Evolutionary conservation across 257 asterid species (phyloP).

Genomic region (Fraxinus quadrangulata): DNA sequence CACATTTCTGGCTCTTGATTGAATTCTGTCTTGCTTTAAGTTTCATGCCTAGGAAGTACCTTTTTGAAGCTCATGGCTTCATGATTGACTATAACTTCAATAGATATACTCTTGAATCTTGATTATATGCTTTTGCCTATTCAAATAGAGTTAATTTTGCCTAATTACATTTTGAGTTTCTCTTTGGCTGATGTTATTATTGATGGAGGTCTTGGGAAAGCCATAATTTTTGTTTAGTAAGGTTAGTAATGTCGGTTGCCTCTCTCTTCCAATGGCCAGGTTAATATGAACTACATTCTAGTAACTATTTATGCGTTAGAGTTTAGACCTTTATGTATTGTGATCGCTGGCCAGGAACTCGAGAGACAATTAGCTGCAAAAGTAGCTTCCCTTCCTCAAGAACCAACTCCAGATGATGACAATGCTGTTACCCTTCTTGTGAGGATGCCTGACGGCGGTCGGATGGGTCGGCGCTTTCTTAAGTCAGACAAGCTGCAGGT

Average conservation of each 20-base stretch:
- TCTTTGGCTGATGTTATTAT: slow-evolving; percentile 17
- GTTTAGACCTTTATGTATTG: not conserved
- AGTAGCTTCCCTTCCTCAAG: slow-evolving; percentile 92
- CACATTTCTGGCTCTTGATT: not conserved
- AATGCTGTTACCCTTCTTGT: slow-evolving; percentile 87
- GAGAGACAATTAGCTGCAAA: slow-evolving; percentile 86
- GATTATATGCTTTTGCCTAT: not conserved
- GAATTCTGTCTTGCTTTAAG: not conserved
- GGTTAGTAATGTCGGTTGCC: not conserved
- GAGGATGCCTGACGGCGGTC: slow-evolving; percentile 94
- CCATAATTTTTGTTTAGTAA: not conserved
- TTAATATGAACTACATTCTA: not conserved
- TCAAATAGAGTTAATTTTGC: not conserved
- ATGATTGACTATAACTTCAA: not conserved
- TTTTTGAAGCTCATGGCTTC: not conserved
- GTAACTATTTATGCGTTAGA: not conserved
- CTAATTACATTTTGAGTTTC: not conserved
- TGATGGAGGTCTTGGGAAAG: not conserved
- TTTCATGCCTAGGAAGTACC: not conserved
- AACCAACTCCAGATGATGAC: slow-evolving; percentile 77
- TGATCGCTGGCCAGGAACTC: slow-evolving; percentile 53
- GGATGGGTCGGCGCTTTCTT: slow-evolving; percentile 91
- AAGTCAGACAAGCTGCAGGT: slow-evolving; percentile 93
- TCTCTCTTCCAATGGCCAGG: slow-evolving; percentile 1
- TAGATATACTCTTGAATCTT: not conserved